These are phyloP conservation scores for Puya raimondii DNA, from an alignment of 176 grass and related monocot species.

Conservation along the genomic window DNA sequence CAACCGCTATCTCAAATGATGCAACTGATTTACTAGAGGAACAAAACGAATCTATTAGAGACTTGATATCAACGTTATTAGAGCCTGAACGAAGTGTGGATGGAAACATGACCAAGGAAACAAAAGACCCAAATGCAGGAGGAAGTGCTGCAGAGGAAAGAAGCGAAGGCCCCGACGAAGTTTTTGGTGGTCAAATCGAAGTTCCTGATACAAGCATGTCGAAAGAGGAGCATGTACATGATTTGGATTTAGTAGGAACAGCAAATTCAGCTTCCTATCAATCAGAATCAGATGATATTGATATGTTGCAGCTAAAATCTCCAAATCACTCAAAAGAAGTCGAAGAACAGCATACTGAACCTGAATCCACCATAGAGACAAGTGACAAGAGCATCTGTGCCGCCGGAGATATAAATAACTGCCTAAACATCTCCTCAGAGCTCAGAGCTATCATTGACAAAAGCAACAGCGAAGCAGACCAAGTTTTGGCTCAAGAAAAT, in stretches of 20 bases:
- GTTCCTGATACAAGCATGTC: not conserved
- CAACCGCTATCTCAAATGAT: not conserved
- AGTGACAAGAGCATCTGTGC: not conserved
- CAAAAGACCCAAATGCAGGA: not conserved
- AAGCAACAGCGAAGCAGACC: not conserved
- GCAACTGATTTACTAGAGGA: constrained; percentile 1
- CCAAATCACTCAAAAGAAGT: not conserved
- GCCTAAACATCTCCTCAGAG: not conserved
- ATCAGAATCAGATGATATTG: not conserved
- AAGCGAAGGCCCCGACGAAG: not conserved
- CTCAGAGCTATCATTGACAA: not conserved
- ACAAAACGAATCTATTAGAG: not conserved
- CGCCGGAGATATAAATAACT: not conserved
- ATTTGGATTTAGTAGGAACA: constrained; percentile 4
- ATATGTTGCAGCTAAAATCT: not conserved
- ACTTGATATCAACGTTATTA: not conserved
- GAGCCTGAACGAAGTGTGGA: not conserved
- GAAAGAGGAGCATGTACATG: not conserved
- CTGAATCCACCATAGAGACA: not conserved
- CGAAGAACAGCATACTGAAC: not conserved
- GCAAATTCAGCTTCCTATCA: not conserved
- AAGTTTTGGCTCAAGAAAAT: not conserved
- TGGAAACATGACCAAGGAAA: constrained; percentile 1
- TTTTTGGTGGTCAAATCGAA: not conserved
- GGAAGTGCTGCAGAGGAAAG: not conserved